Percentiles rank a stretch among this genome's conserved stretches.
These are phyloP conservation scores for Cercospora sp. DNA, from an alignment of 2,329 filamentous ascomycete species.

Conservation along the genomic window DNA sequence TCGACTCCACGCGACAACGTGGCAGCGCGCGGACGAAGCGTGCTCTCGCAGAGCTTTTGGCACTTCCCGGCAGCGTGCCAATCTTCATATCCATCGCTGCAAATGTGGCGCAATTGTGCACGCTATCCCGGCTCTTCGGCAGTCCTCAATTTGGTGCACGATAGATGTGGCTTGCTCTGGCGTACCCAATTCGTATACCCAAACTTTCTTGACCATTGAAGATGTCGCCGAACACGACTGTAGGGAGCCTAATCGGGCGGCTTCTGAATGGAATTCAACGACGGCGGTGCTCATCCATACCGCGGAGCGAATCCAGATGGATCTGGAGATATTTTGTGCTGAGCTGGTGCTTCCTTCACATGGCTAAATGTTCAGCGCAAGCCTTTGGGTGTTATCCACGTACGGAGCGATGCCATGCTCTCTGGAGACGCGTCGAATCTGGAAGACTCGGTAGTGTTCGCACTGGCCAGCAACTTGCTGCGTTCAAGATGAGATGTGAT, in stretches of 20 bases:
- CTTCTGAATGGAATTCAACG: background rate
- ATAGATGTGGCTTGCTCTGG: background rate
- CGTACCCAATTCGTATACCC: background rate
- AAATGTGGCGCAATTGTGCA: background rate
- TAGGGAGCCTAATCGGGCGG: background rate
- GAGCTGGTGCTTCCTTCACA: background rate
- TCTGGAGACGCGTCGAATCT: too few relatives aligned
- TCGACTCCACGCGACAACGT: background rate
- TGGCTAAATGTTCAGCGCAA: background rate
- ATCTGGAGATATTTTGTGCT: background rate
- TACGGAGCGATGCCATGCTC: too few relatives aligned
- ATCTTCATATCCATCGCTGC: background rate
- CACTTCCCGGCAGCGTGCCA: background rate
- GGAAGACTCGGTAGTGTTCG: too few relatives aligned
- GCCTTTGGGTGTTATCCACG: background rate
- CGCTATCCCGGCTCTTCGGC: background rate
- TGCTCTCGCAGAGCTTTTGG: background rate
- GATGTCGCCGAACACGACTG: background rate
- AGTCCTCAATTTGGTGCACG: background rate
- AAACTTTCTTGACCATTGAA: background rate
- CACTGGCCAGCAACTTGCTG: too few relatives aligned
- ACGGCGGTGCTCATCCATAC: background rate
- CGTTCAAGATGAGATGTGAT: too few relatives aligned
- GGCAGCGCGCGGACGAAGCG: background rate
- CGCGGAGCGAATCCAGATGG: too few relatives aligned